phyloP scores from a whole-genome alignment of 1,284 basidiomycete species.

The Pterula multifida region DNA sequence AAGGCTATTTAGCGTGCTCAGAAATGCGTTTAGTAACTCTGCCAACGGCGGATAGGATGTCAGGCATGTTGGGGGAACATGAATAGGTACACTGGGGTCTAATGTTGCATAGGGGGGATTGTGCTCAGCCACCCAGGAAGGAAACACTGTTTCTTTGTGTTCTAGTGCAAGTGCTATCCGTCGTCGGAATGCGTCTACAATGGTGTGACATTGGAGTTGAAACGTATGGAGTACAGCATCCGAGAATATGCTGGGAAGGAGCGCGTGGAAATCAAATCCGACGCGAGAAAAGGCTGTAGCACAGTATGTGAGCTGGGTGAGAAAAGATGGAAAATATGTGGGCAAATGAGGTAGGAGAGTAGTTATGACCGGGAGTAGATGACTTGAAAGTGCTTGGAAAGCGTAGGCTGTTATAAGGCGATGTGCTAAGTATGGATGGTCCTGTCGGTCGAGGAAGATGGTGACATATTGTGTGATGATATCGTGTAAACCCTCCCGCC shows the following conservation, averaged over 20 bases:
- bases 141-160: constrained; percentile 3
- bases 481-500: constrained; percentile 88
- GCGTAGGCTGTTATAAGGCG: constrained; percentile 44
- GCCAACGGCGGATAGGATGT: constrained; percentile 73
- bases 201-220: constrained; percentile 10
- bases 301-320: constrained; percentile 89
- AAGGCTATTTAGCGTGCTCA: constrained; percentile 69
- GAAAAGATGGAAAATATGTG: constrained; percentile 63
- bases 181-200: not conserved
- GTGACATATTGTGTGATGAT: constrained; percentile 82
- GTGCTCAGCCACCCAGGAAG: not conserved
- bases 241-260: constrained; percentile 56
- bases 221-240: constrained; percentile 37
- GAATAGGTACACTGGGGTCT: constrained; percentile 11
- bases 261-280: constrained; percentile 72
- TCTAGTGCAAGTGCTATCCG: not conserved
- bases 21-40: constrained; percentile 60
- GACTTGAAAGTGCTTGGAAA: constrained; percentile 32
- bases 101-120: constrained; percentile 10
- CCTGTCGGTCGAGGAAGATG: constrained; percentile 68
- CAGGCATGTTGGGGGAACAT: constrained; percentile 48
- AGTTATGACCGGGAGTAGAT: constrained; percentile 51
- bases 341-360: constrained; percentile 44
- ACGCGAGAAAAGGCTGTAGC: constrained; percentile 84
- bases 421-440: constrained; percentile 20